These are phyloP conservation scores for Amanita polypyramis DNA, from an alignment of 768 basidiomycete species.

Conservation along the genomic window DNA sequence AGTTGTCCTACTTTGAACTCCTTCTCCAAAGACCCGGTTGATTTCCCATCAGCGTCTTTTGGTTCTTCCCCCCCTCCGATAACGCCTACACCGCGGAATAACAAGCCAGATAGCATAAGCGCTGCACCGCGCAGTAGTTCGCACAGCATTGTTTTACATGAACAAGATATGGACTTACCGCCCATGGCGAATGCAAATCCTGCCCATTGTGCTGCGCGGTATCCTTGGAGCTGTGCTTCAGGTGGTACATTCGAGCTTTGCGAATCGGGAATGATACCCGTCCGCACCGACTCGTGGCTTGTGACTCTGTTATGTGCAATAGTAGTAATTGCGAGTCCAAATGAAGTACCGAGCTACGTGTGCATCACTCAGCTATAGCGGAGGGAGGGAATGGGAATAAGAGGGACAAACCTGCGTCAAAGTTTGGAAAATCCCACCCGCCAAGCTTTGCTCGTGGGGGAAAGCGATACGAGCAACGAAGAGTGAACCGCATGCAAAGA, in stretches of 20 bases:
- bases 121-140: too few species aligned
- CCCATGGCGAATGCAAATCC: constrained; percentile 49
- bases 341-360: constrained; percentile 5
- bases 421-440: constrained; percentile 73
- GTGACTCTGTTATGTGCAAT: constrained; percentile 3
- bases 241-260: too few species aligned
- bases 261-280: too few species aligned
- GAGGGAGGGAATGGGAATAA: too few species aligned
- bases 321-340: constrained; percentile 17
- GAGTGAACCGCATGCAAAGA: constrained; percentile 61
- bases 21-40: too few species aligned
- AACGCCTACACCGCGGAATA: too few species aligned
- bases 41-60: too few species aligned
- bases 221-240: constrained; percentile 36
- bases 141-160: too few species aligned
- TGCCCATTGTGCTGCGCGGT: constrained; percentile 60
- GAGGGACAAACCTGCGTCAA: constrained; percentile 49
- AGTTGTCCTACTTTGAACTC: too few species aligned
- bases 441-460: constrained; percentile 65
- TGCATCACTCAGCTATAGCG: not conserved
- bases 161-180: too few species aligned
- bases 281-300: constrained; percentile 8
- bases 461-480: constrained; percentile 60
- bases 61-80: too few species aligned
- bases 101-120: too few species aligned